Conservation (phyloP, 1,284 basidiomycete genomes). For the Microbotryum saponariae region DNA sequence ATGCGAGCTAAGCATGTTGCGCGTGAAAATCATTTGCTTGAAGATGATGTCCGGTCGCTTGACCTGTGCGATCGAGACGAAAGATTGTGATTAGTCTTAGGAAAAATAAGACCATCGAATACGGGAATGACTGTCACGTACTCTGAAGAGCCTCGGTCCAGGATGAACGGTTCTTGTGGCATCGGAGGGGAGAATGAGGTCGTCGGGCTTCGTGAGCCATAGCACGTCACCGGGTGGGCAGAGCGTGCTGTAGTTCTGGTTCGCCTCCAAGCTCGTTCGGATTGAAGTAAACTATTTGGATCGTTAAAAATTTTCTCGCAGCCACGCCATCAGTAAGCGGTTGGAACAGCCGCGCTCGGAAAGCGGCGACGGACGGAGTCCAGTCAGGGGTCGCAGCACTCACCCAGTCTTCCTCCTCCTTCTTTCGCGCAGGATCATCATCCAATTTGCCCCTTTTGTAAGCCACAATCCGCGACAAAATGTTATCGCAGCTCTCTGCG, state of each 20-base stretch:
- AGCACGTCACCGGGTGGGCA: conserved; percentile 71
- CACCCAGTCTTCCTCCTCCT: conserved; percentile 25
- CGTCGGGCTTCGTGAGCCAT: conserved; percentile 41
- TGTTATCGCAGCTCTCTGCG: conserved; percentile 10
- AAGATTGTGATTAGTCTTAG: no score
- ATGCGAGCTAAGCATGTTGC: conserved; percentile 67
- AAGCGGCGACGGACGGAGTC: conserved; percentile 46
- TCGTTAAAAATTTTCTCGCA: neutral
- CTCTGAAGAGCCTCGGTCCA: conserved; percentile 13
- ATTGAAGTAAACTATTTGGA: conserved; percentile 58
- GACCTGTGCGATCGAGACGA: no score
- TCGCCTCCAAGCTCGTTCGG: conserved; percentile 73
- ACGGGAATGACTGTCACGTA: conserved; percentile 3
- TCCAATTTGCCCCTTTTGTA: conserved; percentile 6
- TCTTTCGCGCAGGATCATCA: conserved; percentile 1
- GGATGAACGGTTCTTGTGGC: conserved; percentile 55
- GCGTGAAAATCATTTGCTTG: conserved; percentile 67
- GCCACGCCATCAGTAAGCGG: conserved; percentile 27
- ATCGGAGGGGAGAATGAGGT: conserved; percentile 56
- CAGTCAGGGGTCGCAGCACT: neutral
- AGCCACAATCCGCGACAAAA: conserved; percentile 14
- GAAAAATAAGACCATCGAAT: no score
- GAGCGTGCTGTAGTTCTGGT: conserved; percentile 65
- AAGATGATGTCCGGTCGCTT: conserved; percentile 56
- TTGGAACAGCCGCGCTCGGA: conserved; percentile 33